Evolutionary conservation across 192 early-diverging fungal genomes (phyloP).

Genomic region (Rhizoclosmatium globosum): DNA sequence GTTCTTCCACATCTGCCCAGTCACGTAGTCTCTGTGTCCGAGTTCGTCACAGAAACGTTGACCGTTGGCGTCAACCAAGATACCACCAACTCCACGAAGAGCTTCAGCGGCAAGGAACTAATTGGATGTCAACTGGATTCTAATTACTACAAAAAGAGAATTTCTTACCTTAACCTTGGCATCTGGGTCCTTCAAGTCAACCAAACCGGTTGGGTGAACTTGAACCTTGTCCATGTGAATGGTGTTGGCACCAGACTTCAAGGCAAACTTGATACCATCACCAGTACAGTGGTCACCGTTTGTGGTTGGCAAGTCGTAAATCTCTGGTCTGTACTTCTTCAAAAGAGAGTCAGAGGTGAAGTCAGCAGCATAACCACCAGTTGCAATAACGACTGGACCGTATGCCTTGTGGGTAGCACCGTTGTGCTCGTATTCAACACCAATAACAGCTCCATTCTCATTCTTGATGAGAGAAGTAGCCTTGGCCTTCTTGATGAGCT

Average conservation of each 20-base stretch:
- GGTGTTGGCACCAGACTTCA: constrained; percentile 80
- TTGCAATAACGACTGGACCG: constrained; percentile 88
- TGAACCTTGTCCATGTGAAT: constrained; percentile 97
- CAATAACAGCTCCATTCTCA: constrained; percentile 70
- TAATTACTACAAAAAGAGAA: background rate
- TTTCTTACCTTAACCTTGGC: constrained; percentile 78
- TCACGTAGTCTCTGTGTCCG: constrained; percentile 93
- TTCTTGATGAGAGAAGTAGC: constrained; percentile 78
- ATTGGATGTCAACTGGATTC: background rate
- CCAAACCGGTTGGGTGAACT: constrained; percentile 96
- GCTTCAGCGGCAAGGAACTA: constrained; percentile 94
- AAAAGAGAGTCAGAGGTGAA: constrained; percentile 80
- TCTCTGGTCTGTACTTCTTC: constrained; percentile 77
- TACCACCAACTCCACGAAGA: constrained; percentile 91
- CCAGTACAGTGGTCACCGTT: constrained; percentile 96
- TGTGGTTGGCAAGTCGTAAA: constrained; percentile 79
- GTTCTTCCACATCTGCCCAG: constrained; percentile 85
- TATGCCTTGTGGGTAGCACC: constrained; percentile 68
- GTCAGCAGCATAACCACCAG: constrained; percentile 95
- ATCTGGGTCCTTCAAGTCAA: constrained; percentile 87
- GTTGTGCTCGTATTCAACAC: constrained; percentile 76
- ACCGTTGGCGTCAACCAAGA: constrained; percentile 82
- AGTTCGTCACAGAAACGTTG: constrained; percentile 93
- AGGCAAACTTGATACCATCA: constrained; percentile 91
- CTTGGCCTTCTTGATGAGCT: constrained; percentile 84